Evolutionary conservation across 768 basidiomycete genomes (phyloP).

Genomic region (Russula brevipes): DNA sequence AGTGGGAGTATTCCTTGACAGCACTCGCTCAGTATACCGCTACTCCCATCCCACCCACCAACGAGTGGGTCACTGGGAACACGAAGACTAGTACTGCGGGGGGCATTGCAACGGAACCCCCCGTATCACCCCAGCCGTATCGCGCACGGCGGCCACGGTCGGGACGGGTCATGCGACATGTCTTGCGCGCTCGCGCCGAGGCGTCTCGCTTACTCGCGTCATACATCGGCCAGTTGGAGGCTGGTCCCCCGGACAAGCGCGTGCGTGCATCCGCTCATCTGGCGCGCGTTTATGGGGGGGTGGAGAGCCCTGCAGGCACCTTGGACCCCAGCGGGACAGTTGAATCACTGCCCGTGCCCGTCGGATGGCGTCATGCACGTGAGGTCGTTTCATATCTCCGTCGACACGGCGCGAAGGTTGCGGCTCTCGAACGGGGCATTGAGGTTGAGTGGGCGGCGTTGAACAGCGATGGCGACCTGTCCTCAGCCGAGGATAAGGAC

Average conservation of each 20-base stretch:
- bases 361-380: conserved; percentile 56
- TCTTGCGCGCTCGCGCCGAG: conserved; percentile 79
- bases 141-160: conserved; percentile 55
- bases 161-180: conserved; percentile 81
- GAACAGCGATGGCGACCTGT: conserved; percentile 54
- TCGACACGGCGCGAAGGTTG: conserved; percentile 66
- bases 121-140: conserved; percentile 24
- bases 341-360: conserved; percentile 25
- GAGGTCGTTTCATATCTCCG: conserved; percentile 74
- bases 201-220: conserved; percentile 70
- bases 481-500: conserved; percentile 20
- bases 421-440: conserved; percentile 41
- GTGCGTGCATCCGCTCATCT: conserved; percentile 49
- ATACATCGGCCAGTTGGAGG: conserved; percentile 63
- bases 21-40: conserved; percentile 70
- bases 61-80: conserved; percentile 60
- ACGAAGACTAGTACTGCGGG: conserved; percentile 28
- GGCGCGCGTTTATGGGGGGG: conserved; percentile 39
- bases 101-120: conserved; percentile 25
- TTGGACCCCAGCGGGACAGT: conserved; percentile 31
- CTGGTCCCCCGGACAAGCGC: conserved; percentile 39
- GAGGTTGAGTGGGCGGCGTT: conserved; percentile 70
- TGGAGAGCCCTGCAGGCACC: conserved; percentile 30
- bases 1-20: conserved; percentile 73
- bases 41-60: conserved; percentile 60